phyloP scores from a whole-genome alignment of 371 early-diverging fungal species.

The Mucor circinelloides region DNA sequence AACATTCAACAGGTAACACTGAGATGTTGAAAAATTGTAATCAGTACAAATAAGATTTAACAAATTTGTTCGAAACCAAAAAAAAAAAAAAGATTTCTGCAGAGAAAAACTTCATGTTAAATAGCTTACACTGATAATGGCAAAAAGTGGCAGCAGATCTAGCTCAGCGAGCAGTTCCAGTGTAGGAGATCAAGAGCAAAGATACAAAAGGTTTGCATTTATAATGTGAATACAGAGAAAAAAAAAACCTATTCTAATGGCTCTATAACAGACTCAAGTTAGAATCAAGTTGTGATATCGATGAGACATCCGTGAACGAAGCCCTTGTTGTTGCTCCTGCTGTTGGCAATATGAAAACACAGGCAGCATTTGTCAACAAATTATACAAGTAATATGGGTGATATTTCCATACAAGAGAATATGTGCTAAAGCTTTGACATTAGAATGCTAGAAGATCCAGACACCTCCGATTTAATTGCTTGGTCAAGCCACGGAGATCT shows the following conservation, averaged over 20 bases:
- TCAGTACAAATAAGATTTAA: too few relatives aligned
- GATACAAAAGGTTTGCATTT: conserved; percentile 19
- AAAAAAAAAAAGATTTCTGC: neutral
- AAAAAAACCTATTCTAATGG: too few relatives aligned
- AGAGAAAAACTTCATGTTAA: neutral
- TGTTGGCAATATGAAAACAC: conserved; percentile 38
- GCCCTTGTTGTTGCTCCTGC: neutral
- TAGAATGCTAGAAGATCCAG: conserved; percentile 65
- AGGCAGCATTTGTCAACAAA: conserved; percentile 74
- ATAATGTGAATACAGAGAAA: neutral
- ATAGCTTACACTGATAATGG: conserved; percentile 4
- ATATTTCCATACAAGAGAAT: neutral
- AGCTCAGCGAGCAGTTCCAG: conserved; percentile 17
- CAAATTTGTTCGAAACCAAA: neutral
- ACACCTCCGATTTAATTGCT: conserved; percentile 56
- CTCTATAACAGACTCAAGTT: conserved; percentile 18
- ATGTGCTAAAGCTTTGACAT: neutral
- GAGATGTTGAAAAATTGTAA: neutral
- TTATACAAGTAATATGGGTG: conserved; percentile 54
- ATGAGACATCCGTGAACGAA: neutral
- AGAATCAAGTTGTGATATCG: conserved; percentile 3
- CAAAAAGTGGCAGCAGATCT: conserved; percentile 20
- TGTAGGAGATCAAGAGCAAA: conserved; percentile 6
- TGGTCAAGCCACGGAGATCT: conserved; percentile 67
- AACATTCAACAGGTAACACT: neutral